phyloP scores from a whole-genome alignment of 208 protist genomes.

The Leishmania lainsoni region DNA sequence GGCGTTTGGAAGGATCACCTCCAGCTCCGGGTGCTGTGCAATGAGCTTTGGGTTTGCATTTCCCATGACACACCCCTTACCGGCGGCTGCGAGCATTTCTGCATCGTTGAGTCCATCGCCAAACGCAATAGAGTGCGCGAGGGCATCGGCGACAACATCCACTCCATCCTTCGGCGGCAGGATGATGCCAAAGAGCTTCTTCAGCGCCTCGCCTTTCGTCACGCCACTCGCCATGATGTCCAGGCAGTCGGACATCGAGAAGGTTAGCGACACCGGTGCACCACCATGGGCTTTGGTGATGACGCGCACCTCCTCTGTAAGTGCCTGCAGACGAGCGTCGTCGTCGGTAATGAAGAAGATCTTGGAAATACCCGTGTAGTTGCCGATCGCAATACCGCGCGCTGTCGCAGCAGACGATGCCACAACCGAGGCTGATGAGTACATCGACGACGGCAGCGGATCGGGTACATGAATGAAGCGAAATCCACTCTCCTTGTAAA shows the following conservation, averaged over 20 bases:
- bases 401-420: not conserved
- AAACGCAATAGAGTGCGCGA: conserved; percentile 53
- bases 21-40: conserved; percentile 36
- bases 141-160: conserved; percentile 17
- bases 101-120: conserved; percentile 66
- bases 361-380: conserved; percentile 49
- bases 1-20: conserved; percentile 43
- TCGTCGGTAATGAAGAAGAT: conserved; percentile 46
- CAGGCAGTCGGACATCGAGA: conserved; percentile 43
- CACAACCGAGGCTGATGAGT: not conserved
- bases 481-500: conserved; percentile 45
- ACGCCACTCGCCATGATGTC: conserved; percentile 42
- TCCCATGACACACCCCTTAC: conserved; percentile 58
- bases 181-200: conserved; percentile 29
- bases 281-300: conserved; percentile 9
- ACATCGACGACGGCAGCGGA: conserved; percentile 2
- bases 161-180: conserved; percentile 10
- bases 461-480: conserved; percentile 25
- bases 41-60: conserved; percentile 51
- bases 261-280: conserved; percentile 25
- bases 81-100: conserved; percentile 43
- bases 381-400: conserved; percentile 20
- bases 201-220: conserved; percentile 35
- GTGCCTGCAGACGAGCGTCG: conserved; percentile 1
- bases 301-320: conserved; percentile 27